Percentiles rank a stretch among this genome's conserved stretches.
Conservation (phyloP, 495 filamentous ascomycete genomes). For the Massariosphaeria phaeospora region DNA sequence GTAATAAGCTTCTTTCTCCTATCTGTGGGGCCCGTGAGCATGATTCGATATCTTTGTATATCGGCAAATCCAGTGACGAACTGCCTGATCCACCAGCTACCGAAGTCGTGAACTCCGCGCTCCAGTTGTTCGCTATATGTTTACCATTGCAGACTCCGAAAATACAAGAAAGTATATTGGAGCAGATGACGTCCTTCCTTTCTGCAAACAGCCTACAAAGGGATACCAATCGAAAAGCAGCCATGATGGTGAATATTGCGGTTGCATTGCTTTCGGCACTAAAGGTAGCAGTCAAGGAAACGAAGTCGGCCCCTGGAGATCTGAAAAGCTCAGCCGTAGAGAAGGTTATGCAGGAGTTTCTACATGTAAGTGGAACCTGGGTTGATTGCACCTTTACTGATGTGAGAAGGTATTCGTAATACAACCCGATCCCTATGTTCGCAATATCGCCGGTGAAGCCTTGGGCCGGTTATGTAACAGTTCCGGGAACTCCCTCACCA, state of each 20-base stretch:
- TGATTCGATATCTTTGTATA: constrained; percentile 79
- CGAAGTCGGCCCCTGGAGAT: constrained; percentile 64
- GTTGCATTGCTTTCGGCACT: constrained; percentile 72
- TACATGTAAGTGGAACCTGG: constrained; percentile 50
- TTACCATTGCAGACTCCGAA: constrained; percentile 81
- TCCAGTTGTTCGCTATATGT: constrained; percentile 83
- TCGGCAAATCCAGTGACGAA: constrained; percentile 43
- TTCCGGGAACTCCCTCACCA: constrained; percentile 82
- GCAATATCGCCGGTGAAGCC: constrained; percentile 78
- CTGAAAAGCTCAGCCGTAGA: constrained; percentile 71
- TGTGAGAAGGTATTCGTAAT: constrained; percentile 60
- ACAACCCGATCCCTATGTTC: constrained; percentile 77
- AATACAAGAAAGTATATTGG: constrained; percentile 91
- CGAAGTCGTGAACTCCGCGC: constrained; percentile 88
- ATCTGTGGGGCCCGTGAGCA: constrained; percentile 81
- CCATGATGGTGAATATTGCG: constrained; percentile 85
- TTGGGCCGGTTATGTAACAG: constrained; percentile 86
- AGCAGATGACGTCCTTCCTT: constrained; percentile 83
- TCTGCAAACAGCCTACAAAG: constrained; percentile 73
- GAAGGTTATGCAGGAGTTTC: constrained; percentile 77
- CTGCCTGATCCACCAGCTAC: constrained; percentile 81
- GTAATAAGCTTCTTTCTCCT: constrained; percentile 57
- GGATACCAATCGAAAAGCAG: constrained; percentile 81
- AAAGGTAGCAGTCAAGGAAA: constrained; percentile 79
- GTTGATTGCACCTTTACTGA: not conserved